These are phyloP conservation scores for Alloteropsis semialata DNA, from an alignment of 176 grass and related monocot genomes.

Conservation along the genomic window DNA sequence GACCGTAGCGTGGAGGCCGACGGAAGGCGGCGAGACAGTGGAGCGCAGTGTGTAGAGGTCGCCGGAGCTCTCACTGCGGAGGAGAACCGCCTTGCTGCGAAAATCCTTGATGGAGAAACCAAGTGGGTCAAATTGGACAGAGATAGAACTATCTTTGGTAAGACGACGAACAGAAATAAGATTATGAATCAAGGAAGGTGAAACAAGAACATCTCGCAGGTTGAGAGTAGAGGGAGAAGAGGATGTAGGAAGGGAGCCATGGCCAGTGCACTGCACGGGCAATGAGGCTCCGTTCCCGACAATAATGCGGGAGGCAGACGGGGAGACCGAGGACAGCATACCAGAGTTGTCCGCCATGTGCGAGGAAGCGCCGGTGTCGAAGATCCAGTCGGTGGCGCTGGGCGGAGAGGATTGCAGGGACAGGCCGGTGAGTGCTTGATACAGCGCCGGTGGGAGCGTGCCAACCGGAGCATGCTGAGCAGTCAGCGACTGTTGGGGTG, in stretches of 20 bases:
- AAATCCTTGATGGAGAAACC: neutral
- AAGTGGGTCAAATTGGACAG: neutral
- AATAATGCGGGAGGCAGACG: too few relatives aligned
- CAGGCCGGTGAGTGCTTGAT: too few relatives aligned
- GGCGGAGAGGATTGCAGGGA: too few relatives aligned
- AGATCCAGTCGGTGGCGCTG: too few relatives aligned
- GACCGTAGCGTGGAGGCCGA: too few relatives aligned
- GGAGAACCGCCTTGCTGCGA: neutral
- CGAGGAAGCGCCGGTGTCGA: too few relatives aligned
- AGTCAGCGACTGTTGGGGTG: too few relatives aligned
- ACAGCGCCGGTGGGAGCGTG: too few relatives aligned
- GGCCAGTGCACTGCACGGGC: neutral
- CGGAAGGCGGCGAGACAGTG: neutral
- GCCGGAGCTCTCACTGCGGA: neutral
- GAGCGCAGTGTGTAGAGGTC: neutral
- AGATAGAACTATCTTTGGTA: neutral
- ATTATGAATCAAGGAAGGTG: neutral
- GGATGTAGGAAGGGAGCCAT: neutral
- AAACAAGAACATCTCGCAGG: neutral
- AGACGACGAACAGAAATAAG: neutral
- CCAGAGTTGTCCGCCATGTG: too few relatives aligned
- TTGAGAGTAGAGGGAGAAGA: neutral
- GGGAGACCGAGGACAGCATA: too few relatives aligned
- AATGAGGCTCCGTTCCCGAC: neutral
- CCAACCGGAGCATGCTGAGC: too few relatives aligned